Evolutionary conservation across 768 basidiomycete genomes (phyloP).

Genomic region (Calocybe indica): DNA sequence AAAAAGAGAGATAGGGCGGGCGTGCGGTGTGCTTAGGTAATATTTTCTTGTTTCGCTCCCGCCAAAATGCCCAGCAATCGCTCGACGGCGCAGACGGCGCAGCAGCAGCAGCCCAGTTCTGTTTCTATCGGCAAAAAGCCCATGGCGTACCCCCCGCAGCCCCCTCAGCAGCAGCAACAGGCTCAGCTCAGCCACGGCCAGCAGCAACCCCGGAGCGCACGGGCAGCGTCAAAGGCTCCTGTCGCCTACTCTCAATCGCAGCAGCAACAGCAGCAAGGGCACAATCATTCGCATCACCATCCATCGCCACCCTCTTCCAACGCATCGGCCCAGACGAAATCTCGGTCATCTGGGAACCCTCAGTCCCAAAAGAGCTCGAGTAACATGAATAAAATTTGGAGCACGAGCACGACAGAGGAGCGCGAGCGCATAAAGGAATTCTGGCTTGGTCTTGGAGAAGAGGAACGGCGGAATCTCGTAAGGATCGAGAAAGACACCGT

Average conservation of each 20-base stretch:
- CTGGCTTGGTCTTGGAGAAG: conserved; percentile 91
- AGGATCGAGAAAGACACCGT: conserved; percentile 99
- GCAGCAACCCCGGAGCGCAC: conserved; percentile 36
- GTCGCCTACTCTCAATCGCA: conserved; percentile 26
- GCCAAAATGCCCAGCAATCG: conserved; percentile 19
- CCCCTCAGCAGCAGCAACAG: conserved; percentile 29
- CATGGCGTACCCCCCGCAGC: conserved; percentile 63
- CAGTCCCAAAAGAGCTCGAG: conserved; percentile 19
- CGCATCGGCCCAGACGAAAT: conserved; percentile 22
- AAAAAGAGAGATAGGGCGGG: conserved; percentile 2
- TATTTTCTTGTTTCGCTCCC: conserved; percentile 19
- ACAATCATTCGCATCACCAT: conserved; percentile 29
- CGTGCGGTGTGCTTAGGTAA: conserved; percentile 14
- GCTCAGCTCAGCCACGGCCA: conserved; percentile 20
- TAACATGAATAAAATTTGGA: conserved; percentile 86
- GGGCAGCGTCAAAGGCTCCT: conserved; percentile 44
- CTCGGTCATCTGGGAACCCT: conserved; percentile 21
- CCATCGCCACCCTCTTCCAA: conserved; percentile 44
- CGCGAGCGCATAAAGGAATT: conserved; percentile 97
- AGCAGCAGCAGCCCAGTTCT: conserved; percentile 56
- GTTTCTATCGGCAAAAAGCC: conserved; percentile 91
- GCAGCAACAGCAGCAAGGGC: conserved; percentile 30
- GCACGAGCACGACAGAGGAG: conserved; percentile 86
- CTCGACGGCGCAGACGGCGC: conserved; percentile 12
- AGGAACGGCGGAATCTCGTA: conserved; percentile 87